Base-by-base conservation (phyloP, 129 eudicot genomes). In the Flaveria bidentis region DNA sequence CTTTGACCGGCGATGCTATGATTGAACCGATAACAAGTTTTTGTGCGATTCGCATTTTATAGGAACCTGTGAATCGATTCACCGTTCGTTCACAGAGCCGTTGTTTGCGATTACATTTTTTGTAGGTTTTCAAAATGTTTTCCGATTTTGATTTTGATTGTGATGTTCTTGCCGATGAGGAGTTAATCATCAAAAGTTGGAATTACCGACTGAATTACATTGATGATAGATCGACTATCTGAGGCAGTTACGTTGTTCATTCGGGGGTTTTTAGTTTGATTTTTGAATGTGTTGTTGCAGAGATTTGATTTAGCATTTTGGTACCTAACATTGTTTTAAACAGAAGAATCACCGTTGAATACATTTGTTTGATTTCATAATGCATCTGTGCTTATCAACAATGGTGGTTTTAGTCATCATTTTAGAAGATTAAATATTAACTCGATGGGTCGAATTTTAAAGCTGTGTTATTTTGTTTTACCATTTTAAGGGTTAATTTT, bases 11-110 rank as follows among this genome's bases (percentile, higher is more conserved):
- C 79, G 89, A 82, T 92, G 97, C 90, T 88, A 85, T 62, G 91
- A 87, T 92, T 75, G 96, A 75, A 89, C 97, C 93, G 0, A 92
- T 13, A 92, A 30, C 64, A 56, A 89, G 26, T 64, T 65, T 18
- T 41, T 78, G 83, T 80, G 83, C 17, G 20, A 77, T 86, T 92
- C 88, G 92, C 91, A 84, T 47, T 18, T 84, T 77, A 92, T 92
- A 92, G 97, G 97, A 92, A 92, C 81, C 97, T 87, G 91, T 92
- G 92, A 72, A 80, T 58, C 68, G 85, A 77, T 86, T 47, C 0
- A n/a, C 85, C 61, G 83, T 92, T 89, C 84, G 41, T 85, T 78
- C 90, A 92, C 82, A 71, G 97, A 80, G 97, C 96, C 97, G 93
- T 61, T 87, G 81, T 76, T 44, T 89, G 93, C 87, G 93, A 92